A percentile compares a stretch with the other conserved stretches of the same genome.
These are phyloP conservation scores for Saitozyma sp. DNA, from an alignment of 768 basidiomycete species.

Conservation along the genomic window DNA sequence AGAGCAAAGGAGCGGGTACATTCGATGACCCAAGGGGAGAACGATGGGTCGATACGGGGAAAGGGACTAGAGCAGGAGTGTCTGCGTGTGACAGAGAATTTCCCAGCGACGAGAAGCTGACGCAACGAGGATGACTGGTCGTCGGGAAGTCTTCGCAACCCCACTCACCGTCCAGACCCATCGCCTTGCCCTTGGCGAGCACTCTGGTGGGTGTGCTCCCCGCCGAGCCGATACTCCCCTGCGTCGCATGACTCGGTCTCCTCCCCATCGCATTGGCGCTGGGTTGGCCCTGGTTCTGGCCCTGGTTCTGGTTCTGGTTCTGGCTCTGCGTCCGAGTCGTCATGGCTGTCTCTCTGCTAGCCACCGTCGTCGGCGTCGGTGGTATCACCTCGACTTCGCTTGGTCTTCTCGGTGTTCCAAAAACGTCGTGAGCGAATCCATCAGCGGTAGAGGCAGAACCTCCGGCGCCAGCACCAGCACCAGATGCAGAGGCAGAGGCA, in stretches of 20 bases:
- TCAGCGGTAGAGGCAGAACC: not conserved
- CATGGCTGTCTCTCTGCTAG: not conserved
- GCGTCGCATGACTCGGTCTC: constrained; percentile 8
- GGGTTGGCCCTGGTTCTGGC: not conserved
- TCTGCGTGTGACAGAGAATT: too few species aligned
- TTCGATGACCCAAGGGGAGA: too few species aligned
- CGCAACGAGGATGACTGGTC: not conserved
- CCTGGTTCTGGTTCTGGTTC: not conserved
- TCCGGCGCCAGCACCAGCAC: not conserved
- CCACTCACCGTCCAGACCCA: constrained; percentile 30
- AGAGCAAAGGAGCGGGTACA: too few species aligned
- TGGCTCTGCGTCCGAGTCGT: not conserved
- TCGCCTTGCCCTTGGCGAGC: constrained; percentile 1
- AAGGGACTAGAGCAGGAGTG: too few species aligned
- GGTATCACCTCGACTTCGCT: constrained; percentile 5
- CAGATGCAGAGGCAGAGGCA: too few species aligned
- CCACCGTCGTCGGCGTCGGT: constrained; percentile 19
- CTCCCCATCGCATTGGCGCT: not conserved
- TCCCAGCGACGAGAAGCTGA: too few species aligned
- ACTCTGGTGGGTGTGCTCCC: constrained; percentile 13
- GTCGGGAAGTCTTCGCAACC: not conserved
- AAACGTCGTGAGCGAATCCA: too few species aligned
- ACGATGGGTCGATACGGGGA: too few species aligned
- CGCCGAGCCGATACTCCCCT: constrained; percentile 2
- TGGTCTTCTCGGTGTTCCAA: too few species aligned